A percentile compares a stretch with the other conserved stretches of the same genome.
Conservation (phyloP, 2,329 filamentous ascomycete genomes). For the Ramichloridium luteum region DNA sequence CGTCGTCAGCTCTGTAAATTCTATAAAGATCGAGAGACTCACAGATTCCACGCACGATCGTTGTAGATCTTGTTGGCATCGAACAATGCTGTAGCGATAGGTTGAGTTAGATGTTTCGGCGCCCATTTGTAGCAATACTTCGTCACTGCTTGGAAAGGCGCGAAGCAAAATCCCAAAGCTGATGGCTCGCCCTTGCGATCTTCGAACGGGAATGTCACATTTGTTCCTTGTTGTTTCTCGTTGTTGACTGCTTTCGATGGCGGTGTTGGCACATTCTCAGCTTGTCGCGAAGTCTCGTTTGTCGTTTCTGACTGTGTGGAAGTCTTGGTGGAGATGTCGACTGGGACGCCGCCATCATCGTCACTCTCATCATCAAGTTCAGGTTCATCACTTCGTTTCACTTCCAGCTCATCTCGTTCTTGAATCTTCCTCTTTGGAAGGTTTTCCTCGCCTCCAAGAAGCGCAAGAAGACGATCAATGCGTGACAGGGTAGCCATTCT, state of each 20-base stretch:
- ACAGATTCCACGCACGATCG: conserved; percentile 63
- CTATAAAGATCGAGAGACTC: no score
- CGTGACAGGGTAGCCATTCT: no score
- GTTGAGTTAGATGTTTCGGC: conserved; percentile 36
- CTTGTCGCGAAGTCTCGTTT: background rate
- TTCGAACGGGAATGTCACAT: conserved; percentile 10
- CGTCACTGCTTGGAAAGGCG: conserved; percentile 36
- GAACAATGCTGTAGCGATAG: conserved; percentile 44
- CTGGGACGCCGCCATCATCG: background rate
- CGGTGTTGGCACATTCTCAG: background rate
- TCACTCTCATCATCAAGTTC: no score
- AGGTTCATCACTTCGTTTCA: no score
- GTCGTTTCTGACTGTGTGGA: background rate
- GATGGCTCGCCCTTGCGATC: conserved; percentile 24
- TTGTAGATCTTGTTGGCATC: conserved; percentile 44
- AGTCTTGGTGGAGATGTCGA: background rate
- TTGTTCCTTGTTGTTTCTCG: background rate
- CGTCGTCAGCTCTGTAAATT: no score
- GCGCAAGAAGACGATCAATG: background rate
- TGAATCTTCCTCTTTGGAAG: background rate
- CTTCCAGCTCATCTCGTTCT: no score
- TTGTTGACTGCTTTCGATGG: background rate
- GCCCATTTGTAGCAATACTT: conserved; percentile 51
- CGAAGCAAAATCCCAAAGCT: conserved; percentile 24
- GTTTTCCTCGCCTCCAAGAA: conserved; percentile 1